Percentiles rank a stretch among this genome's conserved stretches.
Evolutionary conservation across 805 yeast genomes (phyloP).

Genomic region (Tetrapisispora fleetii): DNA sequence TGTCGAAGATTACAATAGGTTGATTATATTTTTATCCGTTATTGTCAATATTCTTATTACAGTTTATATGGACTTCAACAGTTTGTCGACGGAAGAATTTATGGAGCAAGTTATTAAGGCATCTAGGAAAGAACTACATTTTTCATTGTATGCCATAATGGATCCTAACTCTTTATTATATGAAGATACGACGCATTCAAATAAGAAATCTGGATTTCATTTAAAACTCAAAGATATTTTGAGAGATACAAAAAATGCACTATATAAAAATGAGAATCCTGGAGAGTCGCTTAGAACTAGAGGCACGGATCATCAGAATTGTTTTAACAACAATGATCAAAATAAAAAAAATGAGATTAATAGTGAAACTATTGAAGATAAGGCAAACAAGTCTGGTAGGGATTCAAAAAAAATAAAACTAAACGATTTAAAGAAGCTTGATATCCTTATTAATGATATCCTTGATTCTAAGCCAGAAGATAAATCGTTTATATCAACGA

Average conservation of each 20-base stretch:
- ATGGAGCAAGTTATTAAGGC: conserved; percentile 34
- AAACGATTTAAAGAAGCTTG: not conserved
- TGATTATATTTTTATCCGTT: conserved; percentile 12
- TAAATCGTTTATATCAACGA: not conserved
- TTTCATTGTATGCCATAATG: conserved; percentile 4
- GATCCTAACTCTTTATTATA: conserved; percentile 19
- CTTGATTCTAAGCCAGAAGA: not conserved
- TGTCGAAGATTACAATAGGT: conserved; percentile 10
- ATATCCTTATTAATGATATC: not conserved
- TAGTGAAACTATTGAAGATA: not conserved
- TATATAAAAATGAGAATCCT: not conserved
- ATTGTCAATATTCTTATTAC: conserved; percentile 11
- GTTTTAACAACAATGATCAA: too few species aligned
- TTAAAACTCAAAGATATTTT: conserved; percentile 16
- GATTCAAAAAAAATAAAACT: not conserved
- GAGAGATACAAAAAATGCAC: conserved; percentile 2
- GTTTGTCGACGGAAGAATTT: conserved; percentile 42
- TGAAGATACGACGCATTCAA: conserved; percentile 17
- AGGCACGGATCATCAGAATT: not conserved
- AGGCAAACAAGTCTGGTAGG: not conserved
- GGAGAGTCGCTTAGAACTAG: not conserved
- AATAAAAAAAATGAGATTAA: not conserved
- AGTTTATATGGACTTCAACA: conserved; percentile 6
- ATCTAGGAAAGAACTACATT: not conserved
- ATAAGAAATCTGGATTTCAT: conserved; percentile 22